Base-by-base conservation (phyloP, 257 asterid species). In the Coffea canephora region DNA sequence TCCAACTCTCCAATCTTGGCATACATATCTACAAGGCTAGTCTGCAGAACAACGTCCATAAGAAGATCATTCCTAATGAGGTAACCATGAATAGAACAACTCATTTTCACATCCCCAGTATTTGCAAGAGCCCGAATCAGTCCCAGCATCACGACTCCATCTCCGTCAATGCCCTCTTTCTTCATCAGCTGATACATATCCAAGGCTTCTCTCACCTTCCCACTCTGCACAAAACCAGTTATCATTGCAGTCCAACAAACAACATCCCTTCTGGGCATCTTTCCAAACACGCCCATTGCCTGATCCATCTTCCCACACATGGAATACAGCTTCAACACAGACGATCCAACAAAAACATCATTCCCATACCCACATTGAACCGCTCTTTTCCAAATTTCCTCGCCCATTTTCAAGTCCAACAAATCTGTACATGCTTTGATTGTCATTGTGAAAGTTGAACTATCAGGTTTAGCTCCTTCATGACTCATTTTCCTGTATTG, bases 191-290 rank as follows among this genome's bases (percentile, higher is more conserved):
- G 69, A 68, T 89, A 94, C 62, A 87, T 5, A 64, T 76, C 82
- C 18, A 92, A 14, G 0, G 94, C 97, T 78, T 85, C 91, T 46
- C 68, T 82, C 50, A 59, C 83, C 80, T 79, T 86, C 82, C 92
- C 95, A 76, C 87, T 76, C 84, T 88, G 91, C 55, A 84, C 92
- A 69, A 86, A 86, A 1, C 97, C 97, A 4, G 88, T 79, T 80
- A 94, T 92, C 88, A 91, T 80, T 7, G 91, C 89, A 79, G 95
- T 88, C 94, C 97, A 94, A 66, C 93, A 85, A 80, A 92, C 95
- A 5, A 88, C 84, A 76, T 92, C 98, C 84, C 84, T 80, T 87
- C 66, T 88, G 27, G 85, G 73, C 92, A 91, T 87, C 49, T 77
- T 83, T 68, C 82, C 89, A 81, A 94, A 94, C 87, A 90, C 89